Base-by-base conservation (phyloP, 192 early-diverging fungal species). In the Coemansia guatemalensis region DNA sequence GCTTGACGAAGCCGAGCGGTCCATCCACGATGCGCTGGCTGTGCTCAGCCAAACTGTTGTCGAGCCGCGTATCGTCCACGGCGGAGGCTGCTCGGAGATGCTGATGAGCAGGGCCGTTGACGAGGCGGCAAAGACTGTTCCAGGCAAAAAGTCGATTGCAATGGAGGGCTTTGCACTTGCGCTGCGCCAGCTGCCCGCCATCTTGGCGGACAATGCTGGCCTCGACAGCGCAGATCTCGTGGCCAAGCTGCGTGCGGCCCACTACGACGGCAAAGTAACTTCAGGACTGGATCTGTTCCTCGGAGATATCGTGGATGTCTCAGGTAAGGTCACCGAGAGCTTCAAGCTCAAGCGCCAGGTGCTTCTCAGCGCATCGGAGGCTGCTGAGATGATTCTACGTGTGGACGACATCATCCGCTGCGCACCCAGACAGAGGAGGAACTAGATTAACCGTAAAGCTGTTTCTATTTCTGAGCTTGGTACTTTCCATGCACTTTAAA, bases 371-470 rank as follows among this genome's bases (percentile, higher is more conserved):
- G 95, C 97, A 12, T 87, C 92, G 8, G 97, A 99, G 81, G 97
- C 95, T 1, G 92, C 94, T 11, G 95, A 97, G 75, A 92, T 95
- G 91, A 97, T 99, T 74, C 83, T 99, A 58, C 88, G 97, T 56
- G 95, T 99, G 11, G 95, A 99, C 73, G 92, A 99, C 76, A 99
- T 99, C 65, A 93, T 99, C 77, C 91, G 95, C 63, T 93, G 92
- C 66, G 91, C 91, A 50, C 91, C 92, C 7, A 71, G 82, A 47
- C 82, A 84, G 65, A 81, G 82, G 59, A 63, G 76, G 30, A 62
- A 62, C 60, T 73, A 70, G 41, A 8, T 12, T 21, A 25, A 24
- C 21, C 2, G 2, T 8, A 35, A 51, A 7, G 32, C 0, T 48
- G 9, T 27, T 56, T 56, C 18, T 8, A 56, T 44, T 29, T 39